Evolutionary conservation across 2,329 filamentous ascomycete genomes (phyloP), one percentile per base, ranked within the genome.

Genomic region (Pseudopyricularia cyperi): DNA sequence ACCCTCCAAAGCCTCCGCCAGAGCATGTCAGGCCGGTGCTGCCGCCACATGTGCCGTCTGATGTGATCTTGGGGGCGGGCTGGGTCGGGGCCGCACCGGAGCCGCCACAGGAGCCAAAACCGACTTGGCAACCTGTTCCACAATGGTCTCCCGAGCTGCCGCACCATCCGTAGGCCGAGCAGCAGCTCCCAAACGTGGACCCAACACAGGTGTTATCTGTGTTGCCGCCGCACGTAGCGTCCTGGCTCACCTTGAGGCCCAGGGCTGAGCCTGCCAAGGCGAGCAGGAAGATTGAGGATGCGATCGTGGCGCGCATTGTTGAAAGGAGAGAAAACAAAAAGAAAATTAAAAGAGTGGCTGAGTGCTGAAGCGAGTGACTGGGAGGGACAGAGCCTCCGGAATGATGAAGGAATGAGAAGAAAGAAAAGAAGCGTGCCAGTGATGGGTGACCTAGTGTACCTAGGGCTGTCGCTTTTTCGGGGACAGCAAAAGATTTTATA

Each of bases 201-300:
- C 46, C 46, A 4, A 22, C 46, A 26, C 46, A 48, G 46, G 46
- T 48, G 28, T n/a, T 17, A 15, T 22, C 46, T 9, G 39, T 44
- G 46, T 28, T 48, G 26, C 30, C 46, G 19, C 51, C 51, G 33
- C 51, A 52, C 34, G 52, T 54, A 22, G 52, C 54, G 32, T 57
- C 55, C 22, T 48, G 26, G 30, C 51, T 51, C 39, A 51, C 50
- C 37, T 17, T 22, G 33, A 34, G 17, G 19, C 48, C 33, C 19
- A 39, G 26, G 17, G 32, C 48, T n/a, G 34, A 35, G 48, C 48
- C 48, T 7, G 48, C 15, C 14, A 49, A 17, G 2, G 48, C 12
- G 12, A 49, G 48, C 14, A 49, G 48, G n/a, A 28, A 32, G 34
- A 35, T 9, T 2, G 33, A 15, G 15, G n/a, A 19, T 15, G 33